Percentiles rank a stretch among this genome's conserved stretches.
Evolutionary conservation across 106 monocot genomes (phyloP).

Genomic region (Dioscorea alata): DNA sequence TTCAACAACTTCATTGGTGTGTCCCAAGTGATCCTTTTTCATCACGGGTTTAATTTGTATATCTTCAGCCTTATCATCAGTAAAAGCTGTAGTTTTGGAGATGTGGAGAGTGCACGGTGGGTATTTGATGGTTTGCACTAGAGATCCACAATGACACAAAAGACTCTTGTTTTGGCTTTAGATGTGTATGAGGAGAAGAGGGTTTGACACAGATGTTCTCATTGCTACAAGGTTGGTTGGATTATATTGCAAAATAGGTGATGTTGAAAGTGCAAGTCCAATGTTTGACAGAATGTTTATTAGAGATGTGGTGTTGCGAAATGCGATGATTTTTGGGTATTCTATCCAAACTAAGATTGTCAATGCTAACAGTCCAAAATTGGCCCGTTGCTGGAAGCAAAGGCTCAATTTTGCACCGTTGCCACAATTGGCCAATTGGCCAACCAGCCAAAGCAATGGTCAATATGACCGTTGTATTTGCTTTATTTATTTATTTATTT

Average conservation of each 20-base stretch:
- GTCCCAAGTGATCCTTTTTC: constrained; percentile 28
- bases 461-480: too few relatives aligned
- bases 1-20: constrained; percentile 40
- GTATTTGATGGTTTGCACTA: constrained; percentile 22
- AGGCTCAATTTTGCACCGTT: too few relatives aligned
- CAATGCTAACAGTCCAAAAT: too few relatives aligned
- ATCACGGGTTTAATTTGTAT: constrained; percentile 47
- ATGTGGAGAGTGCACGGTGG: constrained; percentile 12
- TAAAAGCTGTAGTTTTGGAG: constrained; percentile 40
- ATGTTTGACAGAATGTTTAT: constrained; percentile 45
- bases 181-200: constrained; percentile 27
- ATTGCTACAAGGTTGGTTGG: constrained; percentile 43
- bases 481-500: too few relatives aligned
- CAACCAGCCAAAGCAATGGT: too few relatives aligned
- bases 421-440: too few relatives aligned
- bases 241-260: constrained; percentile 30
- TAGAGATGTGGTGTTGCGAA: constrained; percentile 57
- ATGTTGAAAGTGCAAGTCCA: constrained; percentile 27
- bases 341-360: too few relatives aligned
- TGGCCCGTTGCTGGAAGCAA: too few relatives aligned
- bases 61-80: constrained; percentile 43
- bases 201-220: constrained; percentile 37
- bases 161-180: constrained; percentile 43
- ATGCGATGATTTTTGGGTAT: constrained; percentile 53
- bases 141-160: constrained; percentile 20